Percentiles rank a stretch among this genome's conserved stretches.
phyloP scores from a whole-genome alignment of 2,329 filamentous ascomycete genomes.

The Cladosporium halotolerans region DNA sequence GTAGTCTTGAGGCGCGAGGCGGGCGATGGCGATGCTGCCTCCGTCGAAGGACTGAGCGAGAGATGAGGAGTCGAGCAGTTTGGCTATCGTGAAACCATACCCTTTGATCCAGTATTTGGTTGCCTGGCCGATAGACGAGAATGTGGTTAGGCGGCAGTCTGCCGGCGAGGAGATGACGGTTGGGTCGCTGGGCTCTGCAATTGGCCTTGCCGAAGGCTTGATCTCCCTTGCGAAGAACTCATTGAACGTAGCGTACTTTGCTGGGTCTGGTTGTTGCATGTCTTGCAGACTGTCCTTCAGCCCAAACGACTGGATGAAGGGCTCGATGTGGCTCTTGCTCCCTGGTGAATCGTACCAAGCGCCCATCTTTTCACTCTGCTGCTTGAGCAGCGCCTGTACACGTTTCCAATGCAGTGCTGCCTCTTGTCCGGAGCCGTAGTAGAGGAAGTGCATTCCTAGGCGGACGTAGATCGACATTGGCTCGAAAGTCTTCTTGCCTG shows the following conservation, averaged over 20 bases:
- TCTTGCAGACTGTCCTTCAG: constrained; percentile 30
- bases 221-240: constrained; percentile 39
- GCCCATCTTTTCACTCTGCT: constrained; percentile 38
- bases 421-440: constrained; percentile 37
- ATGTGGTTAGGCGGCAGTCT: constrained; percentile 36
- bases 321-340: constrained; percentile 33
- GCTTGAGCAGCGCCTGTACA: constrained; percentile 29
- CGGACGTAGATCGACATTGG: constrained; percentile 39
- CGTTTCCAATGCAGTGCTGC: constrained; percentile 33
- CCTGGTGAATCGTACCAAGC: constrained; percentile 34
- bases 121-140: constrained; percentile 33
- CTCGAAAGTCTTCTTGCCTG: constrained; percentile 36
- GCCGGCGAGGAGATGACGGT: constrained; percentile 30
- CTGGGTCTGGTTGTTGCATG: constrained; percentile 33
- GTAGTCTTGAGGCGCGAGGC: constrained; percentile 39
- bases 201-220: constrained; percentile 31
- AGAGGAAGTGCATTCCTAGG: constrained; percentile 39
- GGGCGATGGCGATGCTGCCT: constrained; percentile 34
- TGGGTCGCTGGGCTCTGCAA: constrained; percentile 31
- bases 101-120: constrained; percentile 41
- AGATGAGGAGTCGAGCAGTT: constrained; percentile 24
- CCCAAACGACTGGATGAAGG: constrained; percentile 37
- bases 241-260: constrained; percentile 38
- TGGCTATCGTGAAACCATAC: constrained; percentile 33
- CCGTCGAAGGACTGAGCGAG: constrained; percentile 31